Evolutionary conservation across 2,329 filamentous ascomycete genomes (phyloP).

Genomic region (Beauveria medogensis): DNA sequence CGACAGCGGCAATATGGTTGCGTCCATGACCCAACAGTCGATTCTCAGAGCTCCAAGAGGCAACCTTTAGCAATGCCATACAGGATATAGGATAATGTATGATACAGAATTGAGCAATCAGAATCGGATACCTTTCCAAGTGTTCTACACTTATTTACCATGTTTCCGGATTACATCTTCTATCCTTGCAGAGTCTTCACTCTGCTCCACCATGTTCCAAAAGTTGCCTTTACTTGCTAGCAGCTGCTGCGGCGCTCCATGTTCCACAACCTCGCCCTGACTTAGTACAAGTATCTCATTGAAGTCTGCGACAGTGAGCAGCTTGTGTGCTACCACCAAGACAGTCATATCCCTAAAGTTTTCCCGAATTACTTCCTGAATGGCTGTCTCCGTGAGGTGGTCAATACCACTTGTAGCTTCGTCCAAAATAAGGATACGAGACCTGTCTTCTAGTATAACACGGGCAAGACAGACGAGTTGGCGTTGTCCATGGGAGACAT

Average conservation of each 20-base stretch:
- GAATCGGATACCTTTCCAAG: no score
- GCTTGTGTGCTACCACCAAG: conserved; percentile 60
- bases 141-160: no score
- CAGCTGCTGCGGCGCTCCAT: conserved; percentile 48
- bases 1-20: no score
- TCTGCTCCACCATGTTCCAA: conserved; percentile 33
- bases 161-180: background rate
- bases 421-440: conserved; percentile 31
- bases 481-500: conserved; percentile 61
- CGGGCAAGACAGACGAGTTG: conserved; percentile 61
- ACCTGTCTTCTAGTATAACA: conserved; percentile 30
- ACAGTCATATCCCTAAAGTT: conserved; percentile 56
- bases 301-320: conserved; percentile 63
- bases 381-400: conserved; percentile 60
- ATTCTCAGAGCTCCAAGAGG: no score
- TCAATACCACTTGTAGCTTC: conserved; percentile 66
- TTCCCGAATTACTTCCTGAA: conserved; percentile 58
- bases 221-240: conserved; percentile 44
- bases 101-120: no score
- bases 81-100: no score
- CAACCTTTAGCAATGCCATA: no score
- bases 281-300: conserved; percentile 59
- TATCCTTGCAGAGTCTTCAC: background rate
- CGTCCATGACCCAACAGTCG: no score
- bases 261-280: conserved; percentile 56